Base-by-base conservation (phyloP, 2,329 filamentous ascomycete species). In the Aspergillus oerlinghausenensis region DNA sequence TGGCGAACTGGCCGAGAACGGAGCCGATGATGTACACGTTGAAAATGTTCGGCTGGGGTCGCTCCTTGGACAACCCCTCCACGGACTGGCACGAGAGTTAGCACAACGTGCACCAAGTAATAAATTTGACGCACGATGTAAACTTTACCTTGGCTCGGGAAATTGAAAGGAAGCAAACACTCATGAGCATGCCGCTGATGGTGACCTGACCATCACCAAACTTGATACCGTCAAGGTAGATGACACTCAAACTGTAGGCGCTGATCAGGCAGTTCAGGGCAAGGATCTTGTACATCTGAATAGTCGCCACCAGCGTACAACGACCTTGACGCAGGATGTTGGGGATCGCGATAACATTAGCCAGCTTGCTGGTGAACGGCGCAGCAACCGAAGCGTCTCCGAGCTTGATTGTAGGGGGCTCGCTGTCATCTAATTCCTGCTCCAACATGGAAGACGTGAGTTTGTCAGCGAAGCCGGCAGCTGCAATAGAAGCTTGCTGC, bases 241-340 rank as follows among this genome's bases (percentile, higher is more conserved):
- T 82, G 19, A 99, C 94, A 73, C 90, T 95, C 71, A 99, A 78
- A 75, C 91, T 96, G 84, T 99, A 99, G 40, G 94, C 94, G 66
- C 90, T 96, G 72, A 99, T 99, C 66, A 99, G 81, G 73, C 94
- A 99, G 81, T 99, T 99, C 58, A 99, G 80, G 7, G 94, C 94
- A 52, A 99, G 84, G 67, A 99, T 99, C 83, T 97, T 99, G 86
- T 99, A 99, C 93, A 99, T 99, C 80, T 99, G 94, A 63, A 99
- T 97, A 0, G 94, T 99, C 32, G 94, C 94, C 54, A 99, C 94
- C 21, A 99, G 85, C 7, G 94, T 99, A 80, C 94, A 99, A 60
- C 94, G 89, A 56, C 94, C 94, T 79, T 99, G 94, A 57, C 94
- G 90, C 69, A 99, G 94, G 68, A 99, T 99, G 78, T 99, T 99